These are phyloP conservation scores for Eimeria maxima DNA, from an alignment of 169 alveolate species.

Conservation along the genomic window DNA sequence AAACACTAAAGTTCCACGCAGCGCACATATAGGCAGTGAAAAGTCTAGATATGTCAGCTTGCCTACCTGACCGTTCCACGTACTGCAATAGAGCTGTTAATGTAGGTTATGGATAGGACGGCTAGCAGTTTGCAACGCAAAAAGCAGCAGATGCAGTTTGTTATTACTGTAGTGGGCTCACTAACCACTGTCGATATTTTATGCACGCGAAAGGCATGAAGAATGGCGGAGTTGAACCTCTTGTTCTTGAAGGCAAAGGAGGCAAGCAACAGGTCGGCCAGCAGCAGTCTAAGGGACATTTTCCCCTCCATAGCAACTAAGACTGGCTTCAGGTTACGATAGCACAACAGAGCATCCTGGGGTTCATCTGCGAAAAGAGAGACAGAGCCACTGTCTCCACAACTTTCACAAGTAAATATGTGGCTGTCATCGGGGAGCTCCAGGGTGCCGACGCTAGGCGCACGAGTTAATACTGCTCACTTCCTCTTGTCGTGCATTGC, in stretches of 20 bases:
- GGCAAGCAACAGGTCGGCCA: slow-evolving; percentile 76
- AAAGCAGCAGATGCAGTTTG: background rate
- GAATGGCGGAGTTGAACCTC: slow-evolving; percentile 62
- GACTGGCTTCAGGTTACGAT: slow-evolving; percentile 70
- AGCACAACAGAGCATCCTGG: slow-evolving; percentile 71
- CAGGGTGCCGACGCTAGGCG: background rate
- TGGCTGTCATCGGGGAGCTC: background rate
- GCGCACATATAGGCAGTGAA: background rate
- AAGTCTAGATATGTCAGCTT: background rate
- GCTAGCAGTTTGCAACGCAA: background rate
- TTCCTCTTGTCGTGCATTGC: slow-evolving; percentile 75
- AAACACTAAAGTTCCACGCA: slow-evolving; percentile 52
- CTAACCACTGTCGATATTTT: slow-evolving; percentile 70
- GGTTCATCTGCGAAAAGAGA: slow-evolving; percentile 46
- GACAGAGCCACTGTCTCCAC: background rate
- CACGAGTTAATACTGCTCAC: slow-evolving; percentile 12
- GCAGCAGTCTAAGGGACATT: slow-evolving; percentile 74
- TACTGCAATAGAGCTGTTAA: background rate
- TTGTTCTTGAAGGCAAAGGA: slow-evolving; percentile 81
- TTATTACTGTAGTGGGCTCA: background rate
- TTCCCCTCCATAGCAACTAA: slow-evolving; percentile 78
- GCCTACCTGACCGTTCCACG: background rate
- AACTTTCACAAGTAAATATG: background rate
- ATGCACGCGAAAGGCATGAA: slow-evolving; percentile 74
- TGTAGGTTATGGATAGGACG: background rate